Percentiles rank a stretch among this genome's conserved stretches.
These are phyloP conservation scores for Knufia petricola DNA, from an alignment of 2,329 filamentous ascomycete genomes.

Conservation along the genomic window DNA sequence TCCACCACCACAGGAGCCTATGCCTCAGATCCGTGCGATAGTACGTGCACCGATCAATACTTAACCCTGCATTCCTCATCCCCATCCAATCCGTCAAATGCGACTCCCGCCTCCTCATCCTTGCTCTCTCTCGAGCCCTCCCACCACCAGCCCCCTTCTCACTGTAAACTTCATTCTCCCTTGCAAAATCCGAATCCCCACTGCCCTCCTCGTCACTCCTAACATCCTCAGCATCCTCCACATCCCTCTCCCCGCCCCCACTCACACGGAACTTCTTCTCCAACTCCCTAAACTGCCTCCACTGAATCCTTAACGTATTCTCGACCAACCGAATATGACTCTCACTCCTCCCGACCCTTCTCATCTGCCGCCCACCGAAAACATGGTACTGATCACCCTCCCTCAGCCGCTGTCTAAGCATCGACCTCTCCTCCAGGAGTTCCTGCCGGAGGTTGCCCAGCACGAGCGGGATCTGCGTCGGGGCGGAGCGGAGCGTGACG, in stretches of 20 bases:
- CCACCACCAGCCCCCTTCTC: background rate
- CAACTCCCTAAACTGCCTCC: conserved; percentile 18
- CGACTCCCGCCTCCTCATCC: background rate
- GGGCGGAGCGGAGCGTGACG: conserved; percentile 16
- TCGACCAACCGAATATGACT: conserved; percentile 11
- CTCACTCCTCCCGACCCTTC: conserved; percentile 1
- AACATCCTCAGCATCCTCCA: background rate
- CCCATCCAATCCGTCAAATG: conserved; percentile 13
- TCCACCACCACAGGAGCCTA: conserved; percentile 21
- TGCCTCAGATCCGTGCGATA: conserved; percentile 18
- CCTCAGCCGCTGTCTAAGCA: conserved; percentile 14
- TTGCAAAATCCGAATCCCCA: conserved; percentile 3
- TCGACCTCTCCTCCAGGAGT: conserved; percentile 15
- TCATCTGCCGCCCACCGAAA: conserved; percentile 11
- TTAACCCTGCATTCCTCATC: conserved; percentile 14
- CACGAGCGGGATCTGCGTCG: conserved; percentile 14
- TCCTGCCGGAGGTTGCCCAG: conserved; percentile 20
- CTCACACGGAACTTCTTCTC: conserved; percentile 18
- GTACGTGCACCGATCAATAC: conserved; percentile 14
- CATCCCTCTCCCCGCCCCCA: conserved; percentile 10
- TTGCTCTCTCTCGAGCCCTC: background rate
- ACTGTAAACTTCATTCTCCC: background rate
- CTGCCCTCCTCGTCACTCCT: conserved; percentile 15
- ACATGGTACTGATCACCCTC: conserved; percentile 17
- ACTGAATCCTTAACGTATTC: conserved; percentile 15